Base-by-base conservation (phyloP, 164 flowering plant genomes). In the Cinnamomum chago region DNA sequence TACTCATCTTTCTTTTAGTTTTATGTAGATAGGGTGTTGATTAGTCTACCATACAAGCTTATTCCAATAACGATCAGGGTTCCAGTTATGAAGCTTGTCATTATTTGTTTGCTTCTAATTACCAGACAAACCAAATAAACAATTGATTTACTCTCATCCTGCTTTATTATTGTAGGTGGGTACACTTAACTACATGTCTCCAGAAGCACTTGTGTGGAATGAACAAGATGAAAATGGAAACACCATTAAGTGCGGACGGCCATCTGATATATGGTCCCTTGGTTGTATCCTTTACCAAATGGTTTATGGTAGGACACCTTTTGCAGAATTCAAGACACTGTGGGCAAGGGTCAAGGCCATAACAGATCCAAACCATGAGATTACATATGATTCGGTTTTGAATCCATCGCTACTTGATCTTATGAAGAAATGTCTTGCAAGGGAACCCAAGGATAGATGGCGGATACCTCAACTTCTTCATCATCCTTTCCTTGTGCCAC, bases 181-280 rank as follows among this genome's bases (percentile, higher is more conserved):
- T 60, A 96, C 99, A 50, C 75, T 94, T 73, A 96, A 98, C 75
- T 96, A 93, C 88, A 96, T 96, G 99, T 95, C 99, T 58, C 99
- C 99, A 0, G 98, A 95, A 83, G 98, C 99, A 77, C 93, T 93
- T 76, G 81, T 93, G 97, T 95, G 99, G 83, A 96, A 96, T 68
- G 99, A 96, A 80, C 88, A 72, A 28, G 99, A 96, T 81, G 87
- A 84, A 75, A 81, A 90, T 75, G 99, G 99, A 58, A 93, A 94
- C 77, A 81, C 81, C 2, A 96, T 96, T 40, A 94, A 96, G 81
- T 96, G 99, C 76, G 98, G 98, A 10, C 87, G 99, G 23, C 89
- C 99, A 71, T 95, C 99, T 50, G 99, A 95, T 79, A 95, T 95
- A 55, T 95, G 99, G 99, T 95, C 99, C 35, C 98, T 95, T 71